phyloP scores from a whole-genome alignment of 1,284 basidiomycete species.

The Ceratobasidium sp. region DNA sequence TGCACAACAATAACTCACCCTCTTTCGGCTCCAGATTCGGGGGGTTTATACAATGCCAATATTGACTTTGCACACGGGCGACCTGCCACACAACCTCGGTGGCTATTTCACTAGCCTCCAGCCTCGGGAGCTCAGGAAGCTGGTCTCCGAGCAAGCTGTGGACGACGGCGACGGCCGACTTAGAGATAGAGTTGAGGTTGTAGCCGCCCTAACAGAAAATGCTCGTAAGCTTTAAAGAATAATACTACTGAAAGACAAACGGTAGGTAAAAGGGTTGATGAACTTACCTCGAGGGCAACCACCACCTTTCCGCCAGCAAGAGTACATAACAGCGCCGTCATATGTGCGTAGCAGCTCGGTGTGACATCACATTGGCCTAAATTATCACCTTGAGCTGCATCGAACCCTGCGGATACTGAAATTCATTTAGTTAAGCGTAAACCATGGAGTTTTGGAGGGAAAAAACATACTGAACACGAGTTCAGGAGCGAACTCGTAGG shows the following conservation, averaged over 20 bases:
- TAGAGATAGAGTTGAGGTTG: slow-evolving; percentile 88
- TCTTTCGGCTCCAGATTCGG: slow-evolving; percentile 81
- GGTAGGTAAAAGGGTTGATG: neutral
- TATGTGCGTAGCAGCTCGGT: slow-evolving; percentile 96
- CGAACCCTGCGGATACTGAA: slow-evolving; percentile 96
- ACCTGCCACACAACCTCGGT: slow-evolving; percentile 91
- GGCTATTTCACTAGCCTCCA: slow-evolving; percentile 78
- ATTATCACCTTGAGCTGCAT: slow-evolving; percentile 92
- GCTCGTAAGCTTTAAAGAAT: neutral
- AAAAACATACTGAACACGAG: slow-evolving; percentile 88
- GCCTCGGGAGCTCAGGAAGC: slow-evolving; percentile 74
- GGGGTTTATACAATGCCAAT: slow-evolving; percentile 88
- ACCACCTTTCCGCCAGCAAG: slow-evolving; percentile 90
- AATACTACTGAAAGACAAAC: neutral
- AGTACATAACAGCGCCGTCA: slow-evolving; percentile 96
- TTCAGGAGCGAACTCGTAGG: slow-evolving; percentile 94
- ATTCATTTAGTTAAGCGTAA: slow-evolving; percentile 19
- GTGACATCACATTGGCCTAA: slow-evolving; percentile 92
- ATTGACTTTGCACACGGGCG: slow-evolving; percentile 84
- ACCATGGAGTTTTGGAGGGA: neutral
- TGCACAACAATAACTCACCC: slow-evolving; percentile 58
- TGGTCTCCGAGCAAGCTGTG: slow-evolving; percentile 86
- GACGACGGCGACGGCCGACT: slow-evolving; percentile 87
- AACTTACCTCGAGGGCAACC: slow-evolving; percentile 88
- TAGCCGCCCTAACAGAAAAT: slow-evolving; percentile 82